Conservation (phyloP, 305 asterid genomes). For the Solanum hybrid region DNA sequence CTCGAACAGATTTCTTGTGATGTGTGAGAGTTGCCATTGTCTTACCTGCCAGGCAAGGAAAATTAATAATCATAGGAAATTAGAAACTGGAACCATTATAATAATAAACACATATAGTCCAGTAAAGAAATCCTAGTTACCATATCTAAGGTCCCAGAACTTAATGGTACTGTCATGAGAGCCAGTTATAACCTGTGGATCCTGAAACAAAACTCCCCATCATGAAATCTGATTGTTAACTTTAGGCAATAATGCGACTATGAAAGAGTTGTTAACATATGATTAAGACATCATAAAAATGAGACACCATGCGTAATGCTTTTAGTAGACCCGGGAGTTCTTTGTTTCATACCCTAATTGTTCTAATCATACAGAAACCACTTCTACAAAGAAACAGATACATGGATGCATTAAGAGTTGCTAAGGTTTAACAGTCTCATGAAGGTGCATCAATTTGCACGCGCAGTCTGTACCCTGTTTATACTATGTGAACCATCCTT, state of each 20-base stretch:
- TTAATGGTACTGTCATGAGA: constrained; percentile 95
- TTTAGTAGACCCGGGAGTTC: not conserved
- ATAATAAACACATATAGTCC: not conserved
- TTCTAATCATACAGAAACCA: not conserved
- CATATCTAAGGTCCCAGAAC: constrained; percentile 96
- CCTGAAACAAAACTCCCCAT: constrained; percentile 16
- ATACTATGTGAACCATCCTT: not conserved
- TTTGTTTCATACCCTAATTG: not conserved
- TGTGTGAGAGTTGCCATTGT: constrained; percentile 89
- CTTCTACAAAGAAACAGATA: not conserved
- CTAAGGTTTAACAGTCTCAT: not conserved
- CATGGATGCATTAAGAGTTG: not conserved
- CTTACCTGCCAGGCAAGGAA: constrained; percentile 24
- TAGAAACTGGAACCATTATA: not conserved
- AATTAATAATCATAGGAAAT: not conserved
- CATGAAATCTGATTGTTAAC: not conserved
- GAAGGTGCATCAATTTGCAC: not conserved
- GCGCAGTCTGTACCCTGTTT: not conserved
- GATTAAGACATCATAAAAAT: not conserved
- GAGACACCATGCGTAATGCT: not conserved
- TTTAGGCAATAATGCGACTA: not conserved
- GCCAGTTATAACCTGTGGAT: constrained; percentile 97
- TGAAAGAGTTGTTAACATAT: not conserved
- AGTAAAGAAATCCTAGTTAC: constrained; percentile 12
- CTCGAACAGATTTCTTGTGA: constrained; percentile 97